Evolutionary conservation across 176 grass and related monocot genomes (phyloP), one percentile per base, ranked within the genome.

Genomic region (Triticum urartu): DNA sequence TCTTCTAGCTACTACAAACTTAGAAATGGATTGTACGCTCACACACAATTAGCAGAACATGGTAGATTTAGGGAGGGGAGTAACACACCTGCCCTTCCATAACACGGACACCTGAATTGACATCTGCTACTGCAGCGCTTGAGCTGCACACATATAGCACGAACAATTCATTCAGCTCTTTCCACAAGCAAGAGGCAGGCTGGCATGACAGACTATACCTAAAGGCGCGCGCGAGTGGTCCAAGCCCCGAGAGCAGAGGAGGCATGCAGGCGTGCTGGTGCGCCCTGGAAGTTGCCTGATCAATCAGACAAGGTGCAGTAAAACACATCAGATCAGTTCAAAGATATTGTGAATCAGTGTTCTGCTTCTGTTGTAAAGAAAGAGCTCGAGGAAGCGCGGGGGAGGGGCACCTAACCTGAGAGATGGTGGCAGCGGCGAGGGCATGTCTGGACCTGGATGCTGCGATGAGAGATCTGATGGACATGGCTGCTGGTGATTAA

Each of bases 161-260:
- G 6, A 14, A 65, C 63, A 11, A 76, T 76, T 59, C 56, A 30
- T 30, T 30, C 63, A 30, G 12, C 63, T 30, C 63, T 65, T 28
- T 32, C 63, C 63, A 65, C 25, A 65, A 72, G 13, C 6, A 75
- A 75, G 43, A 75, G 25, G 2, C 63, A 64, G 11, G 25, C 24
- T 14, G 11, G 24, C 12, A 65, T 64, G 5, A 64, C 25, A 64
- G 25, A 64, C 11, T 65, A 12, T 65, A 65, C 63, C 63, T 65
- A 26, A 30, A 65, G 26, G 25, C 45, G 6, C 72, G 25, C 5
- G 4, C 43, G 72, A 76, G 26, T 6, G 45, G 45, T 52, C 72
- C 72, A 76, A 52, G 43, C 43, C 72, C 48, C 14, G 25, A 52
- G 72, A 76, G 72, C 45, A 76, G 72, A 52, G 43, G 72, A 52